Evolutionary conservation across 2,329 filamentous ascomycete species (phyloP).

Genomic region (Diaporthe sp.): DNA sequence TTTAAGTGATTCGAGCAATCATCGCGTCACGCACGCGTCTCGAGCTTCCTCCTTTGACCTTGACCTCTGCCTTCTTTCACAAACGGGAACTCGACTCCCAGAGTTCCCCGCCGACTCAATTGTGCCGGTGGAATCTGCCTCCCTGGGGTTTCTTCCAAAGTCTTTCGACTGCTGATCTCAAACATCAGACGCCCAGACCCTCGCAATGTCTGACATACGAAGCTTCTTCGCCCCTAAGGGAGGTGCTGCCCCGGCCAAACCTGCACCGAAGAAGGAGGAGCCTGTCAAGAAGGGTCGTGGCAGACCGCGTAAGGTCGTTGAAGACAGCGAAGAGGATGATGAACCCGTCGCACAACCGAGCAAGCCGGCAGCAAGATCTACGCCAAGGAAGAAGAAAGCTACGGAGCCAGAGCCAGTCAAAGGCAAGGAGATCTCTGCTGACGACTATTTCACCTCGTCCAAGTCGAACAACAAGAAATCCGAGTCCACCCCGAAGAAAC

Average conservation of each 20-base stretch:
- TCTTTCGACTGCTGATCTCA: not conserved
- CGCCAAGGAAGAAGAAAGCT: conserved; percentile 67
- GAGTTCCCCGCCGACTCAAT: not conserved
- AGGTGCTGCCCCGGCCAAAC: conserved; percentile 58
- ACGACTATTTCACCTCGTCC: conserved; percentile 69
- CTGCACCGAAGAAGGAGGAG: conserved; percentile 47
- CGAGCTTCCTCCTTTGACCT: conserved; percentile 21
- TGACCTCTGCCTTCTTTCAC: not conserved
- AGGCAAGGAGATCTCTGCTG: conserved; percentile 67
- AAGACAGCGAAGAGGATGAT: conserved; percentile 73
- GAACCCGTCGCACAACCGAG: conserved; percentile 59
- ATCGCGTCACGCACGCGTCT: conserved; percentile 39
- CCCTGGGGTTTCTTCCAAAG: not conserved
- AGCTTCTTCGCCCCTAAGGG: conserved; percentile 80
- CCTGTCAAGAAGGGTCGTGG: conserved; percentile 54
- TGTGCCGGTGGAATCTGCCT: not conserved
- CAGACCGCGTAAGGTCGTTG: conserved; percentile 49
- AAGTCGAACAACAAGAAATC: conserved; percentile 59
- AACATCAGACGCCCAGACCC: not conserved
- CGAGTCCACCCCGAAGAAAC: conserved; percentile 57
- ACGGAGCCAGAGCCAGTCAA: conserved; percentile 59
- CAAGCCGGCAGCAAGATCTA: conserved; percentile 66
- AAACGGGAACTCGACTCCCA: conserved; percentile 8
- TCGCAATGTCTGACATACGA: conserved; percentile 78
- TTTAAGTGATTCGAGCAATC: conserved; percentile 18